These are phyloP conservation scores for Phascolomyces articulosus DNA, from an alignment of 371 early-diverging fungal genomes.

Conservation along the genomic window DNA sequence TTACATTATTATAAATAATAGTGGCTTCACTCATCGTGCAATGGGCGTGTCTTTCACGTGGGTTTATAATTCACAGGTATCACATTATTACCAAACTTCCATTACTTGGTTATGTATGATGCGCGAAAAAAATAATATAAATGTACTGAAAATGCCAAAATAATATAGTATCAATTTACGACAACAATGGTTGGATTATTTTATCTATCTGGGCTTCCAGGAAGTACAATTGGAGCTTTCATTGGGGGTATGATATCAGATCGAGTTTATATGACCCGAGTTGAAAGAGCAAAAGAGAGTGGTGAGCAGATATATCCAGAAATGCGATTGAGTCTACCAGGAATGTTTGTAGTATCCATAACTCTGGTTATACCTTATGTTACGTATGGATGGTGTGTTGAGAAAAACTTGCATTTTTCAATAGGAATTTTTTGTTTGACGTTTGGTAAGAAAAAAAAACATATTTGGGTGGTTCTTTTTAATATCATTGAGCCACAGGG, in stretches of 20 bases:
- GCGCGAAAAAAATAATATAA: too few species aligned
- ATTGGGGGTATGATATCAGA: neutral
- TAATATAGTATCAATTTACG: neutral
- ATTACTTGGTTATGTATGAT: too few species aligned
- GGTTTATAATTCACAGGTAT: too few species aligned
- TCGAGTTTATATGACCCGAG: neutral
- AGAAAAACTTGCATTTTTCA: constrained; percentile 41
- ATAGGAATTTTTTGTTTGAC: constrained; percentile 38
- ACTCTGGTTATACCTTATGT: constrained; percentile 19
- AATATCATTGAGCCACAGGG: too few species aligned
- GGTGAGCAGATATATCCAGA: constrained; percentile 28
- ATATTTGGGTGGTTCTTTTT: neutral
- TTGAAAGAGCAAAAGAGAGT: neutral
- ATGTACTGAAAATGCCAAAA: neutral
- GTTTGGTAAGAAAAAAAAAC: constrained; percentile 26
- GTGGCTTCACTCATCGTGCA: too few species aligned
- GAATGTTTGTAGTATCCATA: constrained; percentile 17
- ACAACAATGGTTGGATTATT: neutral
- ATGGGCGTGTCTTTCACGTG: too few species aligned
- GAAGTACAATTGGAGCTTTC: neutral
- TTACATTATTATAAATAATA: too few species aligned
- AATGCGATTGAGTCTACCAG: constrained; percentile 33
- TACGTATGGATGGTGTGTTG: constrained; percentile 46
- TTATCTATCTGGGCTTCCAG: neutral
- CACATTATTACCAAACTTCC: too few species aligned